phyloP scores from a whole-genome alignment of 2,329 filamentous ascomycete genomes.

The Xylaria polymorpha region DNA sequence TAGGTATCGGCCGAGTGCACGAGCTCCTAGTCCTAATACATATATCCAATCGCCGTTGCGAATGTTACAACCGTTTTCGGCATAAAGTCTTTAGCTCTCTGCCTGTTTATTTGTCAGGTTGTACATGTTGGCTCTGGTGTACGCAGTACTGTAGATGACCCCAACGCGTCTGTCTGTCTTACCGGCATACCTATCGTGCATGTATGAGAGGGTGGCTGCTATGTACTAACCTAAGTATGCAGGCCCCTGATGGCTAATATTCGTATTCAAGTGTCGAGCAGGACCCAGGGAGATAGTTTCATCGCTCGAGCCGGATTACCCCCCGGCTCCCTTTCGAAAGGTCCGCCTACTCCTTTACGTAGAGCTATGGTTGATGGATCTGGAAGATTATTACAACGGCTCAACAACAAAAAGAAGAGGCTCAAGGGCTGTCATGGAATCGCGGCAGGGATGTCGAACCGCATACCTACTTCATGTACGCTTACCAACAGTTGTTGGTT shows the following conservation, averaged over 20 bases:
- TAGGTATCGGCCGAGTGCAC: background rate
- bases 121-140: too few species aligned
- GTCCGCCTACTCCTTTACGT: too few species aligned
- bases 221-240: too few species aligned
- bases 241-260: background rate
- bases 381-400: background rate
- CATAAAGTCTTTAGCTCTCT: background rate
- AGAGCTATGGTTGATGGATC: background rate
- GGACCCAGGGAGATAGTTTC: background rate
- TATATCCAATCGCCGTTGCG: background rate
- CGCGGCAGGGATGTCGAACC: background rate
- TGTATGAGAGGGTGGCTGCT: too few species aligned
- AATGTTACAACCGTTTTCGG: conserved; percentile 6
- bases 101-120: background rate
- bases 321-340: background rate
- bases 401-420: background rate
- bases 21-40: background rate
- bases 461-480: too few species aligned
- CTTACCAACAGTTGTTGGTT: background rate
- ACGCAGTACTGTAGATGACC: too few species aligned
- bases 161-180: too few species aligned
- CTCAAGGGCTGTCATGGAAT: background rate
- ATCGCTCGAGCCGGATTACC: too few species aligned
- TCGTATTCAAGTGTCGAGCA: background rate
- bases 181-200: too few species aligned